These are phyloP conservation scores for Barnettozyma pratensis DNA, from an alignment of 805 yeast species.

Conservation along the genomic window DNA sequence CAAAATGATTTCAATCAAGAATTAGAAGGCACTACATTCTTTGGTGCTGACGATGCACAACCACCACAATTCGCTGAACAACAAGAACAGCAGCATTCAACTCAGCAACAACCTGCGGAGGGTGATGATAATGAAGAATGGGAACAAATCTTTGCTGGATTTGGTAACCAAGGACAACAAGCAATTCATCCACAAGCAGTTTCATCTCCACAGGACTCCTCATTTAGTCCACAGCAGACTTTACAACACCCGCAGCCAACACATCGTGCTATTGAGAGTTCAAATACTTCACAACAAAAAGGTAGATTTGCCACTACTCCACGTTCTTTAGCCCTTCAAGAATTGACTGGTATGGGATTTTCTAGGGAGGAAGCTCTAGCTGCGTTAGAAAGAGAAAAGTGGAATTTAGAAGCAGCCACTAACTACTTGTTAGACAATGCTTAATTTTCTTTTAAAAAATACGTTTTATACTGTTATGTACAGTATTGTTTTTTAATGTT, in stretches of 20 bases:
- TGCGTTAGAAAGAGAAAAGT: conserved; percentile 64
- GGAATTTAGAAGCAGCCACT: conserved; percentile 85
- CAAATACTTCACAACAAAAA: conserved; percentile 11
- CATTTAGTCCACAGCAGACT: conserved; percentile 9
- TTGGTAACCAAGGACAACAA: conserved; percentile 48
- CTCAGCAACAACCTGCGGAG: conserved; percentile 3
- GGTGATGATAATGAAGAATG: conserved; percentile 61
- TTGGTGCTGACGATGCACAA: conserved; percentile 18
- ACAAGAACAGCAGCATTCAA: not conserved
- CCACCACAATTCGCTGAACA: not conserved
- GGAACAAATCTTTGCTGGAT: conserved; percentile 91
- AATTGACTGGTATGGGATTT: conserved; percentile 89
- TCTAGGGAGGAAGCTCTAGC: conserved; percentile 54
- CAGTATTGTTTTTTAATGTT: not conserved
- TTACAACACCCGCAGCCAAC: conserved; percentile 7
- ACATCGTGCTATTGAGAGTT: not conserved
- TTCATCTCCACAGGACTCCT: conserved; percentile 5
- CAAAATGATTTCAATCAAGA: conserved; percentile 17
- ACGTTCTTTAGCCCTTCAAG: conserved; percentile 59
- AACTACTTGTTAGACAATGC: conserved; percentile 75
- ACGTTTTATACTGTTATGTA: not conserved
- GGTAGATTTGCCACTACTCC: conserved; percentile 39
- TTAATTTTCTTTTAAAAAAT: conserved; percentile 1
- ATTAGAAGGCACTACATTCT: conserved; percentile 20
- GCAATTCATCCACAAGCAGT: conserved; percentile 12